Base-by-base conservation (phyloP, 1,139 yeast species). In the Yamadazyma jaroonii region DNA sequence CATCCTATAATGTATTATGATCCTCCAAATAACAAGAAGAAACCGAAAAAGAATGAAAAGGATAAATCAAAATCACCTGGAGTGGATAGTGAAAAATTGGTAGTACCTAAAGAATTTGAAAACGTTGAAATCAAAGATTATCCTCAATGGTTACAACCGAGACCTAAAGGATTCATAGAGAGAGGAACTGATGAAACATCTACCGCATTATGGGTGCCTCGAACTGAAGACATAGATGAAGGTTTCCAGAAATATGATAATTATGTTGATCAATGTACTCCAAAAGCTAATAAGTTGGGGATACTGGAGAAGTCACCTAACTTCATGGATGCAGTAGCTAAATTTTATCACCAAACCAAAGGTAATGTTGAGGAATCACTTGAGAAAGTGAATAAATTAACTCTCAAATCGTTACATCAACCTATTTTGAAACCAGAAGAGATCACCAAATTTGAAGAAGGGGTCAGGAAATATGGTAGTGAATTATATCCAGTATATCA, bases 121-220 rank as follows among this genome's bases (percentile, higher is more conserved):
- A 65, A 67, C 37, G 38, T 55, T 0, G 56, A 62, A n/a, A 67
- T 70, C 0, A 61, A 59, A 36, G 78, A 79, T 0, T 77, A 69
- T 40, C 90, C 90, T 0, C 73, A 74, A 0, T 87, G 95, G 95
- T 61, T 86, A 29, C 90, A 84, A 52, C 85, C 82, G 3, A 64
- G 83, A 44, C 96, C 96, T 0, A 68, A 71, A 39, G 95, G 96
- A 0, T 87, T 84, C 52, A 63, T 84, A n/a, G 95, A 88, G 49
- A 72, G 98, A 51, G 98, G 97, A 1, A 79, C 75, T 1, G 89
- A 82, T 49, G 79, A 73, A 22, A 86, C 96, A 0, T 72, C 79
- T 13, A 73, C 81, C 0, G 59, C 86, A 13, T 61, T 84, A 50
- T 92, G 97, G 96, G 74, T 72, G 47, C 63, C 71, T 28, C 68